Evolutionary conservation across 768 basidiomycete species (phyloP), one percentile per base, ranked within the genome.

Genomic region (Auricularia sp.): DNA sequence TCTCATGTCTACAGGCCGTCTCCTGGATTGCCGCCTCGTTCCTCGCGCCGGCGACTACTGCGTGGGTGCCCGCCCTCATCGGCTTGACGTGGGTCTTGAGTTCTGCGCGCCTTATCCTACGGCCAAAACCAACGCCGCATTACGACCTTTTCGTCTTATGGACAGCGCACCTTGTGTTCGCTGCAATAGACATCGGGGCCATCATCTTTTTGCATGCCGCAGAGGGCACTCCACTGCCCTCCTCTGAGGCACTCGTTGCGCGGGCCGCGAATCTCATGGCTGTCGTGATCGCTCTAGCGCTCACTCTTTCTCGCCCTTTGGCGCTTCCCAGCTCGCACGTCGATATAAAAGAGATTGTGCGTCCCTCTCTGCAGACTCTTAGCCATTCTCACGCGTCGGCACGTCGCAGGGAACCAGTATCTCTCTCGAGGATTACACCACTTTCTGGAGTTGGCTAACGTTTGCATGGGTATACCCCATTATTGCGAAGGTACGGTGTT

Each of bases 371-470:
- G 21, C 4, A 36, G 35, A 13, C 18, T 44, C 4, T 42, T 5
- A 36, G 2, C 21, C 13, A 8, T 54, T 24, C 44, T 16, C 24
- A 64, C 24, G 24, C 39, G 62, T 29, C 36, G 18, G 10, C 29
- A 29, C 29, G 16, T 63, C 35, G 3, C 54, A 87, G 86, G 85
- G 85, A 3, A 70, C 71, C 16, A 74, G 79, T 3, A 74, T 86
- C n/a, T 81, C 84, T 2, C 88, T 85, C 0, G 91, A 93, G 71
- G 90, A 92, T 68, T 92, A 91, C 70, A 85, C 87, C 0, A 77
- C 84, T 1, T 78, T 93, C 13, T 83, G 82, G 76, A 81, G 82
- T 42, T 91, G 90, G 90, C 74, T 84, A 0, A 83, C 87, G 1
- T 91, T 90, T 68, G 75, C 70, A 42, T 92, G 90, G 89, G 78